Evolutionary conservation across 1,284 basidiomycete genomes (phyloP).

Genomic region (Pseudozyma sp.): DNA sequence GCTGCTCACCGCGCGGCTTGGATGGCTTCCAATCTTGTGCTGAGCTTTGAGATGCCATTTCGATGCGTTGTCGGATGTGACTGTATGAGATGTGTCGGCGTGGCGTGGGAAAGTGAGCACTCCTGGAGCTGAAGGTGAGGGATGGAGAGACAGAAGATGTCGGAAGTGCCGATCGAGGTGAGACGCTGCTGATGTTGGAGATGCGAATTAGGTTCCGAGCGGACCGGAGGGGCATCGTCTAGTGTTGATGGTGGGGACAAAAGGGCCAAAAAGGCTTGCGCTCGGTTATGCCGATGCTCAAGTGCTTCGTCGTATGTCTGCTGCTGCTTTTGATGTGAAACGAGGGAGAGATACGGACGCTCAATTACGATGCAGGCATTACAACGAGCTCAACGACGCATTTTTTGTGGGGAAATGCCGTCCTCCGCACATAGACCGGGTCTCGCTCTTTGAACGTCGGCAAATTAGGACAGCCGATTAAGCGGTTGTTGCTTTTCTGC

Average conservation of each 20-base stretch:
- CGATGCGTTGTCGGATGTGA: conserved; percentile 15
- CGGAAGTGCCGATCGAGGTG: conserved; percentile 16
- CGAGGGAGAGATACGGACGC: neutral
- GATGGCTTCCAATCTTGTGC: conserved; percentile 41
- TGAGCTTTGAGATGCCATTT: conserved; percentile 24
- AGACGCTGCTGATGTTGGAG: neutral
- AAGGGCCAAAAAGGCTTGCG: neutral
- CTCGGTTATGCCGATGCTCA: conserved; percentile 11
- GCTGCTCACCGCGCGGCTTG: conserved; percentile 42
- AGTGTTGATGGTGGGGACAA: neutral
- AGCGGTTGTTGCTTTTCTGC: conserved; percentile 8
- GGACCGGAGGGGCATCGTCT: conserved; percentile 27
- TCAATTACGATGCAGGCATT: neutral
- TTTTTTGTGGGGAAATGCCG: neutral
- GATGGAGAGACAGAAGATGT: neutral
- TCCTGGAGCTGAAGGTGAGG: neutral
- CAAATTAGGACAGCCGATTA: conserved; percentile 26
- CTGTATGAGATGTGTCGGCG: conserved; percentile 16
- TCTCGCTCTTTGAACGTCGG: conserved; percentile 9
- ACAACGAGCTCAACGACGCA: too few relatives aligned
- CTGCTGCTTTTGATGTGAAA: neutral
- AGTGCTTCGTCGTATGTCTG: conserved; percentile 3
- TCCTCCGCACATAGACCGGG: neutral
- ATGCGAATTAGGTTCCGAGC: conserved; percentile 19
- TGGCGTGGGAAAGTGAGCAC: conserved; percentile 24